Percentiles rank a stretch among this genome's conserved stretches.
Evolutionary conservation across 2,329 filamentous ascomycete species (phyloP).

Genomic region (Dactylellina drechsleri): DNA sequence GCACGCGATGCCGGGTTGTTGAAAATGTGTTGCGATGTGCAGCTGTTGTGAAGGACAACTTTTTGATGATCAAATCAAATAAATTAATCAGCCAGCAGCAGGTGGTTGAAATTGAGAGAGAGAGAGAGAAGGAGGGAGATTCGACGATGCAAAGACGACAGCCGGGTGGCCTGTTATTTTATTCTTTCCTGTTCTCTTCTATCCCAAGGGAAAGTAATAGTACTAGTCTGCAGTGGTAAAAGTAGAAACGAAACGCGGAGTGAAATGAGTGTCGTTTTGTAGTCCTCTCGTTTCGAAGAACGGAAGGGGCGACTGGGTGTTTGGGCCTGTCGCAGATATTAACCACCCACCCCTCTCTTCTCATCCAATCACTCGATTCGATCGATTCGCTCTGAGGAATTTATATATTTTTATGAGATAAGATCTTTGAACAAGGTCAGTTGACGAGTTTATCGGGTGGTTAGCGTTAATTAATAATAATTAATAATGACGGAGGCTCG

Average conservation of each 20-base stretch:
- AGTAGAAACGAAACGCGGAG: slow-evolving; percentile 12
- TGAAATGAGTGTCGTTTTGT: slow-evolving; percentile 6
- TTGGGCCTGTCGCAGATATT: slow-evolving; percentile 11
- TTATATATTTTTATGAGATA: not conserved
- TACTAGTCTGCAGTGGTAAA: no score
- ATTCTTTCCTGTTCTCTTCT: not conserved
- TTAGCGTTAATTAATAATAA: no score
- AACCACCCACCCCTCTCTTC: not conserved
- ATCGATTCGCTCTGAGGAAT: no score
- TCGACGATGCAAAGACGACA: slow-evolving; percentile 1
- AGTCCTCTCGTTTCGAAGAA: not conserved
- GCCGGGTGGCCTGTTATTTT: not conserved
- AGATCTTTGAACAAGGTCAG: not conserved
- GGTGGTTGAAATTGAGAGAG: not conserved
- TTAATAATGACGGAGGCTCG: no score
- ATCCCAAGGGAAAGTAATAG: no score
- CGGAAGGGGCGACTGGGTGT: slow-evolving; percentile 3
- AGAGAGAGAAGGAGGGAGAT: not conserved
- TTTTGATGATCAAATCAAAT: no score
- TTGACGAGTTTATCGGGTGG: not conserved
- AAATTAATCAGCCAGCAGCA: no score
- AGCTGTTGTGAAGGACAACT: not conserved
- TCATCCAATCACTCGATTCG: not conserved
- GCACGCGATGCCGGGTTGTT: no score
- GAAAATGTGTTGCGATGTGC: not conserved